Evolutionary conservation across 176 grass and related monocot genomes (phyloP).

Genomic region (Oryza meyeriana): DNA sequence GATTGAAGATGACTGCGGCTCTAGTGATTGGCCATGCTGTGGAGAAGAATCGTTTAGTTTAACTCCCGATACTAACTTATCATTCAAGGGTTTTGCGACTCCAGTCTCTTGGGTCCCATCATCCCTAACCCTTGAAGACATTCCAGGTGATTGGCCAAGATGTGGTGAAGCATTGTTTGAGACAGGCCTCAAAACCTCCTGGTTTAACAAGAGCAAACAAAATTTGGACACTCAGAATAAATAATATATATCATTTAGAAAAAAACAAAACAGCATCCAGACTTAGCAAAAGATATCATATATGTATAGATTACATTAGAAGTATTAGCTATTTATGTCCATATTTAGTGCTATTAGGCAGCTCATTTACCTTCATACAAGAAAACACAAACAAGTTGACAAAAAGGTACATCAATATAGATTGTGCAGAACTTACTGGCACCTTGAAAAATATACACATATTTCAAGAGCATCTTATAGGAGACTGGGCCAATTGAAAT

Average conservation of each 20-base stretch:
- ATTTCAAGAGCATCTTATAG: neutral
- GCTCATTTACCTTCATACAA: conserved; percentile 2
- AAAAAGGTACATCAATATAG: neutral
- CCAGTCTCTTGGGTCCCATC: conserved; percentile 39
- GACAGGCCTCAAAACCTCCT: conserved; percentile 38
- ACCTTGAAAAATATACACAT: neutral
- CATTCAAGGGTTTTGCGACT: conserved; percentile 28
- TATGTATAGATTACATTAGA: conserved; percentile 3
- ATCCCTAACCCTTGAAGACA: conserved; percentile 47
- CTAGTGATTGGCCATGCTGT: conserved; percentile 30
- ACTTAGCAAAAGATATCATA: conserved; percentile 20
- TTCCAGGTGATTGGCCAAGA: conserved; percentile 32
- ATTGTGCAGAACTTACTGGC: conserved; percentile 19
- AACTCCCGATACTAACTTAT: conserved; percentile 30
- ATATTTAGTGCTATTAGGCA: neutral
- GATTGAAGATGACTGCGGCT: conserved; percentile 34
- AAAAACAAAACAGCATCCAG: neutral
- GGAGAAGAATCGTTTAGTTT: conserved; percentile 32
- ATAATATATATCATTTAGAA: neutral
- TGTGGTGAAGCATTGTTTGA: conserved; percentile 35
- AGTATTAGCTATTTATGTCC: neutral
- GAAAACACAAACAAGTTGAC: neutral
- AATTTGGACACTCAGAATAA: conserved; percentile 11
- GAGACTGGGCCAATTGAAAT: neutral
- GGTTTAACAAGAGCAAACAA: conserved; percentile 28